phyloP scores from a whole-genome alignment of 441 rosid species.

The Melastoma candidum region DNA sequence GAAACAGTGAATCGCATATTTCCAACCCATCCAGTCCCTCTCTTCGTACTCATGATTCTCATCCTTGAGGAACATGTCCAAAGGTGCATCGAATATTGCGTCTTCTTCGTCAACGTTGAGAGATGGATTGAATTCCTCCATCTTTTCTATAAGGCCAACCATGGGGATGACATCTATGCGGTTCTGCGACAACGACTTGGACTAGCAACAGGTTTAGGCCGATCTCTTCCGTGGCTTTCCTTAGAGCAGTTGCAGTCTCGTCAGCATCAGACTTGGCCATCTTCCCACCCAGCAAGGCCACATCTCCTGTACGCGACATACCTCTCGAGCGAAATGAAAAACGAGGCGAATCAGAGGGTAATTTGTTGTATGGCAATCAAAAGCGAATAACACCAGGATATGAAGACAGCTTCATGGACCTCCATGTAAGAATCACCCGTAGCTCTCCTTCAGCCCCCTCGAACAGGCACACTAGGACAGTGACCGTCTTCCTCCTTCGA shows the following conservation, averaged over 20 bases:
- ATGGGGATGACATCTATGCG: constrained; percentile 25
- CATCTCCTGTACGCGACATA: constrained; percentile 23
- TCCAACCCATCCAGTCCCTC: constrained; percentile 26
- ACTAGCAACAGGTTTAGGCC: constrained; percentile 27
- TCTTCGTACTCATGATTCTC: constrained; percentile 27
- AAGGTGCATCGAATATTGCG: constrained; percentile 23
- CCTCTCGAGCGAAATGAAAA: not conserved
- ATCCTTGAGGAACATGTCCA: constrained; percentile 32
- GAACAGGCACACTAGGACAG: too few relatives aligned
- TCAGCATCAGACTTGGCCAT: constrained; percentile 28
- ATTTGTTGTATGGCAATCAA: too few relatives aligned
- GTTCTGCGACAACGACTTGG: constrained; percentile 25
- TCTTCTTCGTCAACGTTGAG: constrained; percentile 29
- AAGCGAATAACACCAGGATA: too few relatives aligned
- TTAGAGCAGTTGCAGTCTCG: constrained; percentile 24
- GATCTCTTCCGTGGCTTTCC: constrained; percentile 38
- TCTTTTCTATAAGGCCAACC: constrained; percentile 20
- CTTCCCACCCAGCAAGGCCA: constrained; percentile 39
- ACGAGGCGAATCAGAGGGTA: too few relatives aligned
- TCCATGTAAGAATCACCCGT: too few relatives aligned
- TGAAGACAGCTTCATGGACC: too few relatives aligned
- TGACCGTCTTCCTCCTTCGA: too few relatives aligned
- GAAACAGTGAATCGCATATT: constrained; percentile 18
- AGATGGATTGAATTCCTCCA: constrained; percentile 21
- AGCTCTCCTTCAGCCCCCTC: too few relatives aligned